phyloP scores from a whole-genome alignment of 2,329 filamentous ascomycete species.

The Didymella segeticola region DNA sequence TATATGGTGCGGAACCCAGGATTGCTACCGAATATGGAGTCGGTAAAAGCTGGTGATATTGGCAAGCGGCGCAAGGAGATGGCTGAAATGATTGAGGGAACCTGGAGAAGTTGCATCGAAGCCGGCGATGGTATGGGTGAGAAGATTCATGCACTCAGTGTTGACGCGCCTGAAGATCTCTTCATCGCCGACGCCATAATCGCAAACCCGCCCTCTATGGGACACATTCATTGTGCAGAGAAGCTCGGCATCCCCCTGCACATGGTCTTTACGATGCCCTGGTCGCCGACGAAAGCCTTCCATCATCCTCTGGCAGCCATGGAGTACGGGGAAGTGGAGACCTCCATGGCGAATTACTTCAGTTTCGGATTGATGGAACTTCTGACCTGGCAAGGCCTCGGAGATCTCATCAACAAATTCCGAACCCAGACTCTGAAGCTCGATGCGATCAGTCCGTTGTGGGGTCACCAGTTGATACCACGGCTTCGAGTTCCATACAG shows the following conservation, averaged over 20 bases:
- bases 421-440: conserved; percentile 50
- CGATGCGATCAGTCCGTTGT: conserved; percentile 46
- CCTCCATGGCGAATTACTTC: conserved; percentile 51
- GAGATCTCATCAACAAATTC: conserved; percentile 57
- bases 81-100: conserved; percentile 40
- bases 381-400: conserved; percentile 60
- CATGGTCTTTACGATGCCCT: conserved; percentile 82
- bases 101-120: conserved; percentile 48
- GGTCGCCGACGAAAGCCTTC: conserved; percentile 55
- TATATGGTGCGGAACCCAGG: conserved; percentile 60
- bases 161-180: conserved; percentile 49
- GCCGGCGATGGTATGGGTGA: conserved; percentile 42
- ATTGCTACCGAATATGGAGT: conserved; percentile 41
- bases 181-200: conserved; percentile 73
- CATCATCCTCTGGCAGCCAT: conserved; percentile 61
- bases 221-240: conserved; percentile 70
- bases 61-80: conserved; percentile 40
- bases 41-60: conserved; percentile 41
- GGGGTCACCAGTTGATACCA: conserved; percentile 50
- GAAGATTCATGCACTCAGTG: conserved; percentile 17
- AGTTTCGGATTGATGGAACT: conserved; percentile 57
- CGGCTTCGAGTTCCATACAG: conserved; percentile 52
- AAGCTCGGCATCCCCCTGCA: conserved; percentile 75
- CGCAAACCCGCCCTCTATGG: conserved; percentile 35
- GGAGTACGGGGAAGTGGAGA: conserved; percentile 44